These are phyloP conservation scores for Pilatotrama ljubarskyi DNA, from an alignment of 768 basidiomycete genomes.

Conservation along the genomic window DNA sequence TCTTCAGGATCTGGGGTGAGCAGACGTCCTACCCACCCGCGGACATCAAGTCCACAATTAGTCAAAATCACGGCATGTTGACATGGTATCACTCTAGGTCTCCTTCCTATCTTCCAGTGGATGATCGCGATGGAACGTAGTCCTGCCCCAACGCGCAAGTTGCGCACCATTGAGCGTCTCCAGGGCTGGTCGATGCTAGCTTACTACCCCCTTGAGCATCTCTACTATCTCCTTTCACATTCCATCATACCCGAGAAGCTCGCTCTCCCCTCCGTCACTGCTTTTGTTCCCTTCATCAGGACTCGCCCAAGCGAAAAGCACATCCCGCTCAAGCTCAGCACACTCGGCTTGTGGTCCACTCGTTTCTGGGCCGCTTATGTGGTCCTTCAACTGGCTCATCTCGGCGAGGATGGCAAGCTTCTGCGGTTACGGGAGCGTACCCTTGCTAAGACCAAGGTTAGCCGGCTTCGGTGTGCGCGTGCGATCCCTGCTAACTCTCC, in stretches of 20 bases:
- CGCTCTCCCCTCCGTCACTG: slow-evolving; percentile 44
- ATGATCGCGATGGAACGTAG: slow-evolving; percentile 71
- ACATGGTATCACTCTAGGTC: slow-evolving; percentile 41
- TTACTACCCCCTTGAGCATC: slow-evolving; percentile 79
- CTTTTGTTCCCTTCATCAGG: slow-evolving; percentile 27
- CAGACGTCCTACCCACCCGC: not conserved
- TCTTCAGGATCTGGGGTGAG: slow-evolving; percentile 83
- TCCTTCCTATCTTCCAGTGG: slow-evolving; percentile 82
- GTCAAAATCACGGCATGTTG: not conserved
- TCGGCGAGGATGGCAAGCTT: slow-evolving; percentile 65
- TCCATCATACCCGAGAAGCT: slow-evolving; percentile 56
- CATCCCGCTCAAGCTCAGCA: slow-evolving; percentile 46
- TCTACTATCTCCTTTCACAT: slow-evolving; percentile 65
- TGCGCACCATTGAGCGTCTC: slow-evolving; percentile 76
- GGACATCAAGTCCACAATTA: not conserved
- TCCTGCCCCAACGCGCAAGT: slow-evolving; percentile 65
- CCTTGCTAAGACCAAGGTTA: slow-evolving; percentile 58
- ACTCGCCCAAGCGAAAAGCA: slow-evolving; percentile 29
- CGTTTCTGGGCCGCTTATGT: slow-evolving; percentile 84
- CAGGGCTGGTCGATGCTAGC: slow-evolving; percentile 78
- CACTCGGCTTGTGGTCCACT: slow-evolving; percentile 67
- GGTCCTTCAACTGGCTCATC: slow-evolving; percentile 71
- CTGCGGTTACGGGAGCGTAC: slow-evolving; percentile 54
- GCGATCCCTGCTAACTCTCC: not conserved
- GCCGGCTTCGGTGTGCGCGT: not conserved